A percentile compares a stretch with the other conserved stretches of the same genome.
Evolutionary conservation across 768 basidiomycete genomes (phyloP).

Genomic region (Suillus paluster): DNA sequence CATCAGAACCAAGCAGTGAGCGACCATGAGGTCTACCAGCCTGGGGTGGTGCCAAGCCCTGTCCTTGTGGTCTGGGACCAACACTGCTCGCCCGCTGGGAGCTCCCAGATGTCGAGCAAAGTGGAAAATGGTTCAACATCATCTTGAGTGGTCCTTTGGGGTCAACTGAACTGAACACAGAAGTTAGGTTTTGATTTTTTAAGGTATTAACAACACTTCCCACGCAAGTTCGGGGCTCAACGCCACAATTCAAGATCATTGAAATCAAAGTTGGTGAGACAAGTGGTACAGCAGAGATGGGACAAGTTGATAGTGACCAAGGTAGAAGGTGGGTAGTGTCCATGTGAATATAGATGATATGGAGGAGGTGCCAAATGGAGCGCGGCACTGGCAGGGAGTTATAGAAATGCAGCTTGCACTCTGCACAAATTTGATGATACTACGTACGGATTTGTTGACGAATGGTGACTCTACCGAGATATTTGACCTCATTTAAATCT

Average conservation of each 20-base stretch:
- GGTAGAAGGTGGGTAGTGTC: no score
- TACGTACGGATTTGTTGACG: no score
- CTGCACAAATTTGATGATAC: no score
- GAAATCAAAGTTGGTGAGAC: no score
- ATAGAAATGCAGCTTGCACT: no score
- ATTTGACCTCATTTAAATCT: no score
- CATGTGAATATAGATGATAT: no score
- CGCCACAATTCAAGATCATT: neutral
- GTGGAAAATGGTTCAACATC: constrained; percentile 2
- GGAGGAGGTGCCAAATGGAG: no score
- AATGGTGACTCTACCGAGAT: no score
- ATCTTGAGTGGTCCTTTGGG: neutral
- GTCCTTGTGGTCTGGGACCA: neutral
- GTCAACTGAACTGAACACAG: neutral
- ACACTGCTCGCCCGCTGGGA: neutral
- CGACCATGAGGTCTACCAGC: neutral
- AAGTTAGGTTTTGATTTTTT: neutral
- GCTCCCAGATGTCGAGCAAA: constrained; percentile 1
- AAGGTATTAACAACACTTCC: neutral
- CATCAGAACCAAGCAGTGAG: neutral
- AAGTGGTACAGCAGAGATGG: no score
- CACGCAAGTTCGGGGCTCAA: neutral
- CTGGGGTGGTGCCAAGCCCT: neutral
- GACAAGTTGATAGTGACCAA: no score
- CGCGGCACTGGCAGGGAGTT: no score